phyloP scores from a whole-genome alignment of 768 basidiomycete genomes.

The Trametes villosa region DNA sequence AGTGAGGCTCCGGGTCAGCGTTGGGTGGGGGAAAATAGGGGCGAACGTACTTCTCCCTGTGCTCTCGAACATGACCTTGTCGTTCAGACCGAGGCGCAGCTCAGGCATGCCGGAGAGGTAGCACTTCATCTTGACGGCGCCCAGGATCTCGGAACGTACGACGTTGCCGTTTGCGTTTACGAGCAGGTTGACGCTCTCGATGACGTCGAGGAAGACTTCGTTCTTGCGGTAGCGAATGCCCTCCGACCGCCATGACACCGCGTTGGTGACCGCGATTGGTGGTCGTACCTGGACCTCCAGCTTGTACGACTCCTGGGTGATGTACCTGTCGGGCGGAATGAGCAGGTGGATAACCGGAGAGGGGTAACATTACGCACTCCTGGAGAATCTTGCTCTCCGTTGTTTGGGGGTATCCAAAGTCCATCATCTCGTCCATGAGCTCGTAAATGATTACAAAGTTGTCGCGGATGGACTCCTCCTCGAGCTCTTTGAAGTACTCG shows the following conservation, averaged over 20 bases:
- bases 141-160: conserved; percentile 94
- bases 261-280: conserved; percentile 97
- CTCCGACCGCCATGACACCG: conserved; percentile 97
- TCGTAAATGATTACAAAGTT: conserved; percentile 99
- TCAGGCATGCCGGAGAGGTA: conserved; percentile 99
- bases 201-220: conserved; percentile 98
- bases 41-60: conserved; percentile 91
- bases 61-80: conserved; percentile 99
- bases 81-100: conserved; percentile 91
- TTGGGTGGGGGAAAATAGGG: not conserved
- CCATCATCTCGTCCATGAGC: conserved; percentile 99
- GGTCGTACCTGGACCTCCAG: conserved; percentile 91
- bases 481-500: conserved; percentile 99
- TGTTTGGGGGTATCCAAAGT: conserved; percentile 98
- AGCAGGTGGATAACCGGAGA: not conserved
- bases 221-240: conserved; percentile 98
- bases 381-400: conserved; percentile 99
- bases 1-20: conserved; percentile 29
- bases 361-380: conserved; percentile 58
- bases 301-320: conserved; percentile 98
- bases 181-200: conserved; percentile 95
- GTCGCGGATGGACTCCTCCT: conserved; percentile 98
- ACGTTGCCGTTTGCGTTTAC: conserved; percentile 98
- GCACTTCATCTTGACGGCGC: conserved; percentile 99
- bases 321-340: conserved; percentile 61